Evolutionary conservation across 768 basidiomycete species (phyloP).

Genomic region (Asterophora lycoperdoides): DNA sequence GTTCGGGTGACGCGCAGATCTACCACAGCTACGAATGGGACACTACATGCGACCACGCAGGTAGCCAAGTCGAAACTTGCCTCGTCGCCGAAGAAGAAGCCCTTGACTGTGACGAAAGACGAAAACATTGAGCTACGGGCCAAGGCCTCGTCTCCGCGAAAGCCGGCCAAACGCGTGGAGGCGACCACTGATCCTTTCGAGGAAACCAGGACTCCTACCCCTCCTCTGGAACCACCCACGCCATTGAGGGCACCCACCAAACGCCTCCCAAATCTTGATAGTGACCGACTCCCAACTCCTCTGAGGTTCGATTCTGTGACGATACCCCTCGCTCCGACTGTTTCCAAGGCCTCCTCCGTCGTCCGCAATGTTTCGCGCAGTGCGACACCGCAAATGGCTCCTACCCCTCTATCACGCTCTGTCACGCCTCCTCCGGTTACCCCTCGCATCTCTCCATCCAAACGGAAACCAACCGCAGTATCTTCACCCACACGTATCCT

Average conservation of each 20-base stretch:
- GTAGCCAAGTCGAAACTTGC: not conserved
- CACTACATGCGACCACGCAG: not conserved
- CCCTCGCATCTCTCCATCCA: slow-evolving; percentile 6
- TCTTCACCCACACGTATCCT: slow-evolving; percentile 19
- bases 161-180: not conserved
- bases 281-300: not conserved
- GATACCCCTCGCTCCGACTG: not conserved
- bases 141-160: not conserved
- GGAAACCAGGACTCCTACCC: not conserved
- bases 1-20: not conserved
- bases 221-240: not conserved
- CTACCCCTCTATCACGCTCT: not conserved
- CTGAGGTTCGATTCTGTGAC: slow-evolving; percentile 5
- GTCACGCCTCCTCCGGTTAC: slow-evolving; percentile 1
- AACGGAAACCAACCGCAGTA: slow-evolving; percentile 13
- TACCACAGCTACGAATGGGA: not conserved
- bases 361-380: not conserved
- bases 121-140: not conserved
- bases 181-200: slow-evolving; percentile 1
- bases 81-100: slow-evolving; percentile 6
- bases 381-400: not conserved
- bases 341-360: not conserved
- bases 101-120: not conserved
- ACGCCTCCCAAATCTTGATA: not conserved
- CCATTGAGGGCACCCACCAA: not conserved